Conservation (phyloP, 495 filamentous ascomycete species). For the Platismatia glauca region DNA sequence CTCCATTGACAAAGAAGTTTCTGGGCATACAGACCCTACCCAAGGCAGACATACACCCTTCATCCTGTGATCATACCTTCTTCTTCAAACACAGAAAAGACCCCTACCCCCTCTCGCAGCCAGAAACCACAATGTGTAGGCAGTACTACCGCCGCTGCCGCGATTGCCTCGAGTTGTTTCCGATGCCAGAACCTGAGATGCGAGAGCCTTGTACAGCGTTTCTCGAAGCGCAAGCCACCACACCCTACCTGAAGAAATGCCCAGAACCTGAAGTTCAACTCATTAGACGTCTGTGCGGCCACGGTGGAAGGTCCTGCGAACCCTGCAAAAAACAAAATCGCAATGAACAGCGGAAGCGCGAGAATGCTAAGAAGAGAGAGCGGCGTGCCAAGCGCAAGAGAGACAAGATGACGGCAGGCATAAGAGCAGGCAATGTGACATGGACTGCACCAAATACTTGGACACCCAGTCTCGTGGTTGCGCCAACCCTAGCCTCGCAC, state of each 20-base stretch:
- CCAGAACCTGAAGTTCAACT: background rate
- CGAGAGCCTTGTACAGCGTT: background rate
- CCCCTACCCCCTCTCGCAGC: background rate
- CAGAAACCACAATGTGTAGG: background rate
- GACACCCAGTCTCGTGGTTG: background rate
- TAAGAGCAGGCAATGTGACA: background rate
- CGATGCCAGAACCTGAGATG: background rate
- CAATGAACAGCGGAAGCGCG: background rate
- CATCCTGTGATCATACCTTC: background rate
- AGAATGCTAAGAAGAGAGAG: background rate
- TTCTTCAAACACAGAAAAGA: background rate
- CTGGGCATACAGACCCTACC: background rate
- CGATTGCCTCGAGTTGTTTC: background rate
- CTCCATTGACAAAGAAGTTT: background rate
- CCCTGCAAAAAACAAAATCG: background rate
- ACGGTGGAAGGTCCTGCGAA: background rate
- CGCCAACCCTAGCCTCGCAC: background rate
- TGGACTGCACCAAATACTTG: background rate
- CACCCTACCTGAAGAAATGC: background rate
- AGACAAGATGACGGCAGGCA: conserved; percentile 1
- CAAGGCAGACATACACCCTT: background rate
- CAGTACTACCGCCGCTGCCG: background rate
- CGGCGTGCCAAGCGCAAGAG: background rate
- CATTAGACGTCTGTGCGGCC: background rate
- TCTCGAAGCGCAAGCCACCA: background rate